Conservation (phyloP, 768 basidiomycete species). For the Pleurotus salmoneostramineus region DNA sequence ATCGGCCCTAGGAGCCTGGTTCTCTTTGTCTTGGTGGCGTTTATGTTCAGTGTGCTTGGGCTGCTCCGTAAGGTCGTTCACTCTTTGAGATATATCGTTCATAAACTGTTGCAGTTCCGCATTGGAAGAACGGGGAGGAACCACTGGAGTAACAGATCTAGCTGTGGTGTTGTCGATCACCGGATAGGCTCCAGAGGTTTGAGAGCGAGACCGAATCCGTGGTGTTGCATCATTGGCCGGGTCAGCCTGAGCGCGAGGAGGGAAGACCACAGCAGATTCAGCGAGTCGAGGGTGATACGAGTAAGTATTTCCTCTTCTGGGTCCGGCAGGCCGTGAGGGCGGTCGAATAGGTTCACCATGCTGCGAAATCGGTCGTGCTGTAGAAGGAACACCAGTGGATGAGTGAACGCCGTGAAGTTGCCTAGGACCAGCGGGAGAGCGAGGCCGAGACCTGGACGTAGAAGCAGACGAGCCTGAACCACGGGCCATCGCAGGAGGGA, state of each 20-base stretch:
- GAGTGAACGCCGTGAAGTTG: slow-evolving; percentile 20
- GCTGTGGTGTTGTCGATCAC: background rate
- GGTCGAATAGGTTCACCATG: background rate
- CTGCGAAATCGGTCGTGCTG: background rate
- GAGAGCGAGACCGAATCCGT: background rate
- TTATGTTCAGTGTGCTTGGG: too few species aligned
- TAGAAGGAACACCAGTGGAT: background rate
- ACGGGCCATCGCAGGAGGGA: background rate
- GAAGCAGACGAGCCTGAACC: slow-evolving; percentile 8
- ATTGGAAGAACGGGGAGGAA: slow-evolving; percentile 38
- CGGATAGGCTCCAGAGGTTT: background rate
- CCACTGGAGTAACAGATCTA: background rate
- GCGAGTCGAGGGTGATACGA: background rate
- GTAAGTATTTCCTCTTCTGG: slow-evolving; percentile 3
- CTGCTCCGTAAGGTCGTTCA: slow-evolving; percentile 30
- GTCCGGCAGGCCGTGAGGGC: background rate
- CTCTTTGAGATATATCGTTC: slow-evolving; percentile 42
- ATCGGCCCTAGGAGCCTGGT: background rate
- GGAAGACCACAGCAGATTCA: background rate
- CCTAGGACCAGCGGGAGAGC: slow-evolving; percentile 51
- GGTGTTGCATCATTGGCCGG: background rate
- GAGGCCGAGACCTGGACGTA: slow-evolving; percentile 32
- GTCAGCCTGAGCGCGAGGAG: background rate
- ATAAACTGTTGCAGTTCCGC: slow-evolving; percentile 36
- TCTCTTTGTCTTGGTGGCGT: background rate